These are phyloP conservation scores for Fusarium mexicanum DNA, from an alignment of 2,329 filamentous ascomycete genomes.

Conservation along the genomic window DNA sequence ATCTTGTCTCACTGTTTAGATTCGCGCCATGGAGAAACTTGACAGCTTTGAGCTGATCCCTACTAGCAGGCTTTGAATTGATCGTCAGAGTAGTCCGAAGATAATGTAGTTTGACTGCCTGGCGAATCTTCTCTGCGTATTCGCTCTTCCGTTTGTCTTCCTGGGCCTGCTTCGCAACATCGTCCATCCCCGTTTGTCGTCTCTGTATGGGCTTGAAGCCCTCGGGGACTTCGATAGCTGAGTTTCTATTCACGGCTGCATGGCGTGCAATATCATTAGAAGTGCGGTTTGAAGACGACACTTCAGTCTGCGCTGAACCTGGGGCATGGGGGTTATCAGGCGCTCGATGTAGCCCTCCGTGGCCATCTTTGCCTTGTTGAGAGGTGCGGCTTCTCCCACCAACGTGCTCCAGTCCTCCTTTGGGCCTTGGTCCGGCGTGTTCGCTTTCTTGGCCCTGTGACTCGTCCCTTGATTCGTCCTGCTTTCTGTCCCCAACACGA, in stretches of 20 bases:
- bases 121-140: neutral
- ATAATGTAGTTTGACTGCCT: neutral
- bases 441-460: neutral
- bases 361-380: neutral
- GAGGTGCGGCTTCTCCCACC: neutral
- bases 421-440: neutral
- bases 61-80: neutral
- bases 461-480: neutral
- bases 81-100: neutral
- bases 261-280: too few relatives aligned
- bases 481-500: neutral
- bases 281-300: neutral
- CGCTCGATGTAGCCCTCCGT: neutral
- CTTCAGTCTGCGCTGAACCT: neutral
- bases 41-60: neutral
- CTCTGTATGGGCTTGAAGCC: neutral
- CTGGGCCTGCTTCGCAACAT: neutral
- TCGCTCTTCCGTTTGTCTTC: neutral
- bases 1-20: neutral
- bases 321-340: neutral
- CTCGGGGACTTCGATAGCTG: neutral
- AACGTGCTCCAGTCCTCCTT: neutral
- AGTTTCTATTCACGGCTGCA: neutral
- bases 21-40: neutral
- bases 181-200: neutral